phyloP scores from a whole-genome alignment of 257 asterid species.

The Nicotiana benthamiana region DNA sequence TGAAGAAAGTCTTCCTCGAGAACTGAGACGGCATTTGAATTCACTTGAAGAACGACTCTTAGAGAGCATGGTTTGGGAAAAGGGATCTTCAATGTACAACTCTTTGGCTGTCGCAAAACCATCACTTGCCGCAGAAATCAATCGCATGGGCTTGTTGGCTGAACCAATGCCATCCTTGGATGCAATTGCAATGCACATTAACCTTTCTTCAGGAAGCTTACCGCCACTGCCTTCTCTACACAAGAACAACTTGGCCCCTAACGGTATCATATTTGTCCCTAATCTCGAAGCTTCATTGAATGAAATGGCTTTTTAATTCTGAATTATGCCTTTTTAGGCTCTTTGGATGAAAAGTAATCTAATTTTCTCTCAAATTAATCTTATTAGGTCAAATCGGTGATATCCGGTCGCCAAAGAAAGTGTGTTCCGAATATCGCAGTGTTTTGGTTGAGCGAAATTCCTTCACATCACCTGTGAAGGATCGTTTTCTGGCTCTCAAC shows the following conservation, averaged over 20 bases:
- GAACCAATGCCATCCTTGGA: slow-evolving; percentile 98
- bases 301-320: background rate
- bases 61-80: slow-evolving; percentile 99
- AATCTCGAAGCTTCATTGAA: background rate
- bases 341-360: background rate
- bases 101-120: slow-evolving; percentile 85
- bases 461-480: slow-evolving; percentile 94
- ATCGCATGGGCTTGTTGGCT: slow-evolving; percentile 80
- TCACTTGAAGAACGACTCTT: slow-evolving; percentile 90
- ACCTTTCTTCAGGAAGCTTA: slow-evolving; percentile 42
- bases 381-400: slow-evolving; percentile 71
- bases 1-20: slow-evolving; percentile 97
- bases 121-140: slow-evolving; percentile 71
- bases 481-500: slow-evolving; percentile 67
- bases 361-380: background rate
- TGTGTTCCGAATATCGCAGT: slow-evolving; percentile 73
- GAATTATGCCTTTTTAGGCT: background rate
- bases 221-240: slow-evolving; percentile 35
- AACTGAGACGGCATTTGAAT: slow-evolving; percentile 86
- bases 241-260: slow-evolving; percentile 53
- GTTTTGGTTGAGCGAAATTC: slow-evolving; percentile 86
- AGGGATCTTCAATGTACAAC: slow-evolving; percentile 97
- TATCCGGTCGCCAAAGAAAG: slow-evolving; percentile 81
- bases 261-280: slow-evolving; percentile 26
- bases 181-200: slow-evolving; percentile 78